Conservation (phyloP, 2,329 filamentous ascomycete species). For the Aspergillus pseudotamarii region DNA sequence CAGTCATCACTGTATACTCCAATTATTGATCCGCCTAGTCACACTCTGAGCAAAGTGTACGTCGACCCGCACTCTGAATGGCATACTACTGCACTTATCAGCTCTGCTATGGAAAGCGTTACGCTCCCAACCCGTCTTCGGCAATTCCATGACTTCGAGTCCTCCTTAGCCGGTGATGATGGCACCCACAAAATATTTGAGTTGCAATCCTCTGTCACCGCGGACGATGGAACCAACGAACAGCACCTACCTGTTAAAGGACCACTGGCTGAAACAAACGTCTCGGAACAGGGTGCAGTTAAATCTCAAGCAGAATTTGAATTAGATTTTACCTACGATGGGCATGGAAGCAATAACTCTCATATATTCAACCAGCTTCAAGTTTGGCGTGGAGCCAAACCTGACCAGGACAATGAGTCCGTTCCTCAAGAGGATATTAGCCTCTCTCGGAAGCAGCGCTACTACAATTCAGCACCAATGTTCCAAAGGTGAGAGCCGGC, state of each 20-base stretch:
- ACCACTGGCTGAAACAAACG: conserved; percentile 9
- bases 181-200: conserved; percentile 80
- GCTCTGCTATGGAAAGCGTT: conserved; percentile 75
- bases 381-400: conserved; percentile 32
- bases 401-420: conserved; percentile 16
- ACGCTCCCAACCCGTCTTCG: conserved; percentile 70
- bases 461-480: conserved; percentile 38
- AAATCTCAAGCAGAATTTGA: conserved; percentile 37
- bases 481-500: conserved; percentile 32
- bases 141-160: conserved; percentile 39
- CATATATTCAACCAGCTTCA: conserved; percentile 42
- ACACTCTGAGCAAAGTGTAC: conserved; percentile 59
- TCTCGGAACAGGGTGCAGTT: conserved; percentile 13
- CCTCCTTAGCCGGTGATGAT: conserved; percentile 56
- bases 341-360: conserved; percentile 24
- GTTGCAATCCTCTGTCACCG: conserved; percentile 66
- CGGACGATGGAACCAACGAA: conserved; percentile 14
- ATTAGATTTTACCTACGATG: conserved; percentile 42
- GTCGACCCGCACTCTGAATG: conserved; percentile 70
- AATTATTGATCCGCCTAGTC: conserved; percentile 63
- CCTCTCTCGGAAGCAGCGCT: conserved; percentile 32
- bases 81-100: conserved; percentile 78
- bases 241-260: neutral
- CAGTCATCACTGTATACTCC: conserved; percentile 80
- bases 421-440: conserved; percentile 26